Base-by-base conservation (phyloP, 1,284 basidiomycete species). In the Ustilago loliicola region DNA sequence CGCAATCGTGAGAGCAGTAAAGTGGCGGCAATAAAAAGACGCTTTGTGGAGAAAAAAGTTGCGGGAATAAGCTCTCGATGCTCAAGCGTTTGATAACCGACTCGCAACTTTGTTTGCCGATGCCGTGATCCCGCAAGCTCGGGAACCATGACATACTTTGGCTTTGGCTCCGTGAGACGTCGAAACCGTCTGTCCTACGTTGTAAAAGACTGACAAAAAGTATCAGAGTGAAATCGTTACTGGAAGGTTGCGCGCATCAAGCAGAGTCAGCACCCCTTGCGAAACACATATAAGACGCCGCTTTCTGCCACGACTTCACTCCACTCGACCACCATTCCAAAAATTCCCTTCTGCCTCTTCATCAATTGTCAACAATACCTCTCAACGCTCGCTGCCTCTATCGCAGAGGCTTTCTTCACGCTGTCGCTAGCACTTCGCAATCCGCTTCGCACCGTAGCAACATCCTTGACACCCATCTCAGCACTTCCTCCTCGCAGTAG, bases 31-130 rank as follows among this genome's bases (percentile, higher is more conserved):
- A 62, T 54, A 50, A 27, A 4, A 21, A 1, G 9, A 4, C 21
- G 36, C 36, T 38, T 47, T 47, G 45, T 47, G 45, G 45, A 47
- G 45, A n/a, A 11, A 23, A 23, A 25, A 50, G 15, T 21, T 25
- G 48, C 48, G 48, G 27, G 48, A 50, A 48, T 48, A 50, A 50
- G 48, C n/a, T 27, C 7, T 21, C 4, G 7, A 8, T 8, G n/a
- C 45, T 13, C 4, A 11, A 29, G 48, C 48, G 32, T n/a, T 68
- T 38, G 38, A 54, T 57, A 50, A 40, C 56, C 61, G 56, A 61
- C 38, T 62, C 69, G 69, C 54, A 23, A 66, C 50, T 72, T 72
- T 66, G 54, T 8, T 62, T 61, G 59, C 69, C 69, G 69, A 72
- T 72, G 69, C 69, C 69, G 69, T 72, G 63, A 61, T 72, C 34